These are phyloP conservation scores for Ophiostoma tasmaniense DNA, from an alignment of 2,329 filamentous ascomycete species.

Conservation along the genomic window DNA sequence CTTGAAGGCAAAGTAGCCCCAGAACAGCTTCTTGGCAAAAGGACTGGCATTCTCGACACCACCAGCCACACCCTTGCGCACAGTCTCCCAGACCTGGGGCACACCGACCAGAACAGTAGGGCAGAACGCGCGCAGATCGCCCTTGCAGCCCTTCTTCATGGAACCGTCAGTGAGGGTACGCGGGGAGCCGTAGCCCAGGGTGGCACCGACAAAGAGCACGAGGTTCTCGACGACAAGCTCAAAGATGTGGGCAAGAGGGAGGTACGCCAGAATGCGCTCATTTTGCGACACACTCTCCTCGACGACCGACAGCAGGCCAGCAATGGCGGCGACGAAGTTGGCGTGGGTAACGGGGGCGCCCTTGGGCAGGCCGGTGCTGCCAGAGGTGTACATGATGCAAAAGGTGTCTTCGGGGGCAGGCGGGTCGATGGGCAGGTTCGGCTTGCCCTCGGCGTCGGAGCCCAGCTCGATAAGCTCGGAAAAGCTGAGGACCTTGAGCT, in stretches of 20 bases:
- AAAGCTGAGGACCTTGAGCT: slow-evolving; percentile 45
- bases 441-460: slow-evolving; percentile 59
- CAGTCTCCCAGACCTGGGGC: slow-evolving; percentile 92
- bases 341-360: slow-evolving; percentile 77
- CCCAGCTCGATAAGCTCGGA: slow-evolving; percentile 49
- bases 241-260: slow-evolving; percentile 91
- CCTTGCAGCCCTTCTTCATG: slow-evolving; percentile 72
- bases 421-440: slow-evolving; percentile 55
- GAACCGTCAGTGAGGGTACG: slow-evolving; percentile 80
- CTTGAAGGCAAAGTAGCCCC: slow-evolving; percentile 54
- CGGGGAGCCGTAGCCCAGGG: slow-evolving; percentile 86
- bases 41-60: slow-evolving; percentile 65
- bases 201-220: slow-evolving; percentile 79
- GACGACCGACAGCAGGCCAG: slow-evolving; percentile 71
- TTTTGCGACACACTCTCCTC: slow-evolving; percentile 67
- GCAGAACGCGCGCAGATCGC: slow-evolving; percentile 85
- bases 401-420: slow-evolving; percentile 69
- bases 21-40: slow-evolving; percentile 72
- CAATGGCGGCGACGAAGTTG: slow-evolving; percentile 71
- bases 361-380: slow-evolving; percentile 82
- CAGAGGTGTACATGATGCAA: slow-evolving; percentile 82
- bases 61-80: slow-evolving; percentile 84
- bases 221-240: slow-evolving; percentile 95
- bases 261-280: slow-evolving; percentile 79
- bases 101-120: slow-evolving; percentile 91